Conservation (phyloP, 768 basidiomycete genomes). For the Tylopilus subfusipes region DNA sequence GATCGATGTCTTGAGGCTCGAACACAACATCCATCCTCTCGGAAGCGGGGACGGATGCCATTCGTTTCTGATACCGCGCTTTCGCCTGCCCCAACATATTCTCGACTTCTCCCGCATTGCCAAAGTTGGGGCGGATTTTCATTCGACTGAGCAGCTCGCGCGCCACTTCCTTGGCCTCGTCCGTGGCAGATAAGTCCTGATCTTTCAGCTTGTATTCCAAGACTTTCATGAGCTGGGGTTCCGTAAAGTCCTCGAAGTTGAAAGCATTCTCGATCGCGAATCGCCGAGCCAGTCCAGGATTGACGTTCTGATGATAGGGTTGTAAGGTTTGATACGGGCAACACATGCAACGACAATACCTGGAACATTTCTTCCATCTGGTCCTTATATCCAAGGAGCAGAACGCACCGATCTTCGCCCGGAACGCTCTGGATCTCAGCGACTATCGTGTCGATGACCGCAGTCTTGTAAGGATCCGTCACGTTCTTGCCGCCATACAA, state of each 20-base stretch:
- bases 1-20: constrained; percentile 58
- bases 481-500: constrained; percentile 43
- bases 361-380: constrained; percentile 76
- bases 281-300: constrained; percentile 63
- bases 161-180: constrained; percentile 54
- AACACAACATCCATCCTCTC: constrained; percentile 32
- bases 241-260: constrained; percentile 61
- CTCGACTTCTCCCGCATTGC: constrained; percentile 64
- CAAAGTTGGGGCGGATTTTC: constrained; percentile 55
- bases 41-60: constrained; percentile 25
- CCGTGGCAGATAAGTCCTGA: constrained; percentile 57
- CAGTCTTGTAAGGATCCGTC: constrained; percentile 56
- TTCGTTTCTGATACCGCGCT: constrained; percentile 41
- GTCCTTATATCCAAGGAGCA: constrained; percentile 62
- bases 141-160: constrained; percentile 41
- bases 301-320: constrained; percentile 52
- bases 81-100: constrained; percentile 58
- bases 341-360: constrained; percentile 34
- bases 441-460: constrained; percentile 73
- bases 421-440: constrained; percentile 69
- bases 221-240: constrained; percentile 49
- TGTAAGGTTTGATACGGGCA: neutral
- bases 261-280: constrained; percentile 70
- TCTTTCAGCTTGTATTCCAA: constrained; percentile 56
- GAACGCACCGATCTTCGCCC: constrained; percentile 68